phyloP scores from a whole-genome alignment of 2,329 filamentous ascomycete species.

The Trichocomaceae sp. region DNA sequence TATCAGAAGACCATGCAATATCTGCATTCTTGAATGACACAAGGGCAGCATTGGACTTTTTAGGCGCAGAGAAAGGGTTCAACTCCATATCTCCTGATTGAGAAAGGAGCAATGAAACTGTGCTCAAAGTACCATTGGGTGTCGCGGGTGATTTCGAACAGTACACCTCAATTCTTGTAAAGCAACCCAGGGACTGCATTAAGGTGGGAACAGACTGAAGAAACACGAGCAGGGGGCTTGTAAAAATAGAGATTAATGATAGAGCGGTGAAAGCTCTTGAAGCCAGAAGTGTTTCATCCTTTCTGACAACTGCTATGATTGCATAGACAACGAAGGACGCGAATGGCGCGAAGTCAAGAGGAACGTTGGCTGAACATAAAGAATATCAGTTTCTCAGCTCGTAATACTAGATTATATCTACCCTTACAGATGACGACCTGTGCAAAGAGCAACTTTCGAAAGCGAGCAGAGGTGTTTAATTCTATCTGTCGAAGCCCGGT shows the following conservation, averaged over 20 bases:
- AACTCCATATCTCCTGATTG: too few relatives aligned
- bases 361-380: neutral
- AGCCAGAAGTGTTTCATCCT: slow-evolving; percentile 15
- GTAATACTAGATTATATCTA: neutral
- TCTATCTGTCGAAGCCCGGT: neutral
- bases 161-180: neutral
- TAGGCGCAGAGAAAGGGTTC: neutral
- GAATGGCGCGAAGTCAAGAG: neutral
- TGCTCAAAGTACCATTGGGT: too few relatives aligned
- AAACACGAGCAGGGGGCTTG: slow-evolving; percentile 14
- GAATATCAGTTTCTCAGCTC: neutral
- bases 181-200: neutral
- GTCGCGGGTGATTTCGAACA: neutral
- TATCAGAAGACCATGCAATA: neutral
- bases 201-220: neutral
- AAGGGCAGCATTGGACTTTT: neutral
- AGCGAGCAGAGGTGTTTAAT: neutral
- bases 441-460: neutral
- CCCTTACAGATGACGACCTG: too few relatives aligned
- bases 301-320: slow-evolving; percentile 14
- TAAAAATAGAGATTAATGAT: slow-evolving; percentile 21
- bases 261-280: slow-evolving; percentile 21
- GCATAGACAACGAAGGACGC: slow-evolving; percentile 18
- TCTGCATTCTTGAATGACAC: neutral
- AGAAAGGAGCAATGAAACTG: too few relatives aligned